Conservation (phyloP, 805 yeast species). For the Candida ipomoeae region DNA sequence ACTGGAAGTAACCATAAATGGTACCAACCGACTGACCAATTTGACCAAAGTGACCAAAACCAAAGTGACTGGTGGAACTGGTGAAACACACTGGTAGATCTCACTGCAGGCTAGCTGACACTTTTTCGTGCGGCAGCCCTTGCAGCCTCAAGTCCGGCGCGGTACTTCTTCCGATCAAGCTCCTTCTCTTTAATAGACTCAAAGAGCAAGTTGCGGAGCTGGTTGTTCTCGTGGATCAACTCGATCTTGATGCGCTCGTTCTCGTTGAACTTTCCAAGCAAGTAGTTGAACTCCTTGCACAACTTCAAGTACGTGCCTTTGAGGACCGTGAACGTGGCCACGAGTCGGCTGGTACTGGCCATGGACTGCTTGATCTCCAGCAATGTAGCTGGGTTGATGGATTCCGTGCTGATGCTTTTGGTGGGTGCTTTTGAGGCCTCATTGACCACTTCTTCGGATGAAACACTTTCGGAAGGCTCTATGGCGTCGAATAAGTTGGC, state of each 20-base stretch:
- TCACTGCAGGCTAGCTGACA: not conserved
- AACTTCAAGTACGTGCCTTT: conserved; percentile 34
- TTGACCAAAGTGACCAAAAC: no score
- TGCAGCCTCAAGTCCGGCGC: conserved; percentile 10
- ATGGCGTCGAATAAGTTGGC: conserved; percentile 11
- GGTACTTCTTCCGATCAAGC: conserved; percentile 16
- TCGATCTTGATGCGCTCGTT: conserved; percentile 33
- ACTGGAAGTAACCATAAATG: no score
- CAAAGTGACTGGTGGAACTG: no score
- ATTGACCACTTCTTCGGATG: conserved; percentile 8
- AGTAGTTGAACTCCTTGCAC: conserved; percentile 36
- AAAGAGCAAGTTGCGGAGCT: conserved; percentile 26
- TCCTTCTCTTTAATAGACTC: conserved; percentile 28
- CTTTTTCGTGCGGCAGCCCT: not conserved
- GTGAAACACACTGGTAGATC: no score
- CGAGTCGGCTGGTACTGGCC: conserved; percentile 24
- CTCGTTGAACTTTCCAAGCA: conserved; percentile 33
- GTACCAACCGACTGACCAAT: no score
- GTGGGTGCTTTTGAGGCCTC: not conserved
- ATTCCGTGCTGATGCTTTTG: not conserved
- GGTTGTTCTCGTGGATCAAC: conserved; percentile 34
- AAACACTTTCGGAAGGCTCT: conserved; percentile 13
- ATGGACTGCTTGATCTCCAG: conserved; percentile 21
- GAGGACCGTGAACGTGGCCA: conserved; percentile 31
- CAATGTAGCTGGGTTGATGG: conserved; percentile 15